phyloP scores from a whole-genome alignment of 495 filamentous ascomycete species.

The Halenospora varia region DNA sequence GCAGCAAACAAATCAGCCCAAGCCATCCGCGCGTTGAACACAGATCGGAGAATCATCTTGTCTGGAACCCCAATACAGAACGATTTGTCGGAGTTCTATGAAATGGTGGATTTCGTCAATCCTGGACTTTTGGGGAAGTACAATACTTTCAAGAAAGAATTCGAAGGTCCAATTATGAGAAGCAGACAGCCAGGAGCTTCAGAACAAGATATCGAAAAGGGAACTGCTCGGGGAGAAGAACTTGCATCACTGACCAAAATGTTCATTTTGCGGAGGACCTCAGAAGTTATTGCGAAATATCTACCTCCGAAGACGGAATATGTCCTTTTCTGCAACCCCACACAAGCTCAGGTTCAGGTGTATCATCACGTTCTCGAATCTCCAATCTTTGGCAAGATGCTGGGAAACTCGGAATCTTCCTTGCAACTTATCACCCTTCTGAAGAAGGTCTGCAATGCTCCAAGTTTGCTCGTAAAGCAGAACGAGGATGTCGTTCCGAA shows the following conservation, averaged over 20 bases:
- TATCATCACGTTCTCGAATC: constrained; percentile 68
- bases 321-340: constrained; percentile 72
- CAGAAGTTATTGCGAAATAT: constrained; percentile 68
- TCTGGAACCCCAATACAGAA: constrained; percentile 81
- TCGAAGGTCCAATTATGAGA: constrained; percentile 68
- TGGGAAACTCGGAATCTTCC: constrained; percentile 65
- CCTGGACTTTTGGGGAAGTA: constrained; percentile 66
- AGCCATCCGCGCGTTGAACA: constrained; percentile 70
- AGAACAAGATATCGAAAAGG: constrained; percentile 65
- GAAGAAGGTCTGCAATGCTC: constrained; percentile 82
- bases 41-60: constrained; percentile 62
- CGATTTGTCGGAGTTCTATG: constrained; percentile 74
- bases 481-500: constrained; percentile 30
- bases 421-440: constrained; percentile 74
- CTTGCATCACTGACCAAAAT: constrained; percentile 61
- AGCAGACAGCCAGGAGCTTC: constrained; percentile 70
- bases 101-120: constrained; percentile 78
- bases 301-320: constrained; percentile 77
- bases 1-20: constrained; percentile 76
- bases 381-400: constrained; percentile 59
- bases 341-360: constrained; percentile 59
- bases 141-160: constrained; percentile 66
- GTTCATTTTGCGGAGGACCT: constrained; percentile 76
- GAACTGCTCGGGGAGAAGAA: constrained; percentile 65
- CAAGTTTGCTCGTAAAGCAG: constrained; percentile 53